Conservation (phyloP, 148 eudicot species). For the Euryodendron excelsum region DNA sequence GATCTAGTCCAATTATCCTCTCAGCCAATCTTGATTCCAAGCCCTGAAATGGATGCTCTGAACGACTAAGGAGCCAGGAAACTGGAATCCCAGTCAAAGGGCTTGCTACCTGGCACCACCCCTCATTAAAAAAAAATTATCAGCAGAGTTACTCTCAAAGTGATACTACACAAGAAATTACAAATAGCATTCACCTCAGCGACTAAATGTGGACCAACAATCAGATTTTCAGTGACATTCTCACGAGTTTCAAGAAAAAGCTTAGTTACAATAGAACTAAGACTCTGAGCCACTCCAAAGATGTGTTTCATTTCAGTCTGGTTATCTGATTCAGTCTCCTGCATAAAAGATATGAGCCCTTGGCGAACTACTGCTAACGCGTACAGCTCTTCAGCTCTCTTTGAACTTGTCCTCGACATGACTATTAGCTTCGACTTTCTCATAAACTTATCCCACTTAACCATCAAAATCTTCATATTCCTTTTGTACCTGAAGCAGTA, state of each 20-base stretch:
- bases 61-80: not conserved
- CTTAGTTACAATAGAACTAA: not conserved
- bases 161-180: not conserved
- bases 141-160: no score
- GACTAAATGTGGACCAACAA: not conserved
- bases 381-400: not conserved
- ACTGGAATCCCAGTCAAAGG: slow-evolving; percentile 1
- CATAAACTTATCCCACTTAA: not conserved
- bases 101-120: not conserved
- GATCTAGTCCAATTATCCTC: not conserved
- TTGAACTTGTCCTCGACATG: not conserved
- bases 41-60: not conserved
- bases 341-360: not conserved
- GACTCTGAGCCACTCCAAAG: not conserved
- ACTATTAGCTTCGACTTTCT: not conserved
- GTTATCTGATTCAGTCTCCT: not conserved
- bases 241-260: not conserved
- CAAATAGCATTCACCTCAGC: not conserved
- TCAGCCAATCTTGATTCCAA: not conserved
- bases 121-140: not conserved
- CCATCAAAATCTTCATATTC: slow-evolving; percentile 1
- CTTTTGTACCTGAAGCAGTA: not conserved
- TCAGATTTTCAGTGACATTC: not conserved
- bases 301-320: not conserved
- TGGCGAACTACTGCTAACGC: not conserved